Base-by-base conservation (phyloP, 208 protist genomes). In the Trichomonas vaginalis region DNA sequence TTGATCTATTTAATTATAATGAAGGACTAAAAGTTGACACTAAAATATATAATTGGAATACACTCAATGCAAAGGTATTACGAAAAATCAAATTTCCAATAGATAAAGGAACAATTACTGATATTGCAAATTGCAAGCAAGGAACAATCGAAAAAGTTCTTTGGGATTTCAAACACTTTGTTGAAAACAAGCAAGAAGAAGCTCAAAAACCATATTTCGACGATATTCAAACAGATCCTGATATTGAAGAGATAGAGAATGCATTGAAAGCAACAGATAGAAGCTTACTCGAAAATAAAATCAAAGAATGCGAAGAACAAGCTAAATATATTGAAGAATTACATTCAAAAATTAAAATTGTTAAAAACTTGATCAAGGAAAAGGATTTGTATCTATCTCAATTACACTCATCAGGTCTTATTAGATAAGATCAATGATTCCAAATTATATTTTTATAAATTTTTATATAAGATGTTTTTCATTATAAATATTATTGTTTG, bases 1-100 rank as follows among this genome's bases (percentile, higher is more conserved):
- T 99, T 0, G 98, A 99, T 32, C 96, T 99, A 51, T 98, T 99
- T 98, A 99, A 99, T 97, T 99, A 99, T 96, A 97, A 96, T 4
- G 97, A 98, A 0, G 97, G 98, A 15, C 98, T 98, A 97, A 97
- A 97, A 0, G 96, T 96, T 12, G 90, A 95, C 46, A 98, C 98
- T 95, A 99, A 99, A 97, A 80, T 98, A 21, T 98, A 98, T 96
- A 99, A 99, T 97, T 99, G 99, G 98, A 86, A 98, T 40, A 99
- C 98, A 0, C 97, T 99, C 23, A 98, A 99, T 96, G 87, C 95
- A 97, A 98, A 98, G 95, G 98, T 99, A 27, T 98, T 99, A 95
- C 97, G 98, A 87, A 98, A 98, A 96, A 97, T 99, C n/a, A 97
- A 98, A 97, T 98, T 99, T 96, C 96, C 97, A 62, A 97, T 99